phyloP scores from a whole-genome alignment of 768 basidiomycete genomes.

The Tylopilus felleus region DNA sequence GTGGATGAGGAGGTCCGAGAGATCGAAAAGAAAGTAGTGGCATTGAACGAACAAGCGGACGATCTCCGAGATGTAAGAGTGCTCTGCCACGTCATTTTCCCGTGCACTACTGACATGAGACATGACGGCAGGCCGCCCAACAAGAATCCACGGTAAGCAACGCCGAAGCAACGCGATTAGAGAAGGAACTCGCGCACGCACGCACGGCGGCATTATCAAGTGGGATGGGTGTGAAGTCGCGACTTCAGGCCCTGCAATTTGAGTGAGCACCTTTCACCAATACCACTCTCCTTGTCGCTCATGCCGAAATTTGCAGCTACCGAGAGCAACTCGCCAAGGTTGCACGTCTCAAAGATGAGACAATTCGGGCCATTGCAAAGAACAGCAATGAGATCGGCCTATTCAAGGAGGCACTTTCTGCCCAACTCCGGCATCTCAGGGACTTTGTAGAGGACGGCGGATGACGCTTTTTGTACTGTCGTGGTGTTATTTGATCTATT shows the following conservation, averaged over 20 bases:
- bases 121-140: conserved; percentile 59
- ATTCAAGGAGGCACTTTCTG: conserved; percentile 77
- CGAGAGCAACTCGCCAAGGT: conserved; percentile 78
- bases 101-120: conserved; percentile 3
- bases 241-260: conserved; percentile 73
- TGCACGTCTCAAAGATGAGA: conserved; percentile 71
- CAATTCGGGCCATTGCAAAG: conserved; percentile 76
- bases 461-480: conserved; percentile 8
- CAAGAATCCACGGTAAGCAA: conserved; percentile 67
- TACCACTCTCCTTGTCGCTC: background rate
- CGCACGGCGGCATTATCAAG: conserved; percentile 72
- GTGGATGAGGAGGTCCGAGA: conserved; percentile 74
- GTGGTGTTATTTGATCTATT: background rate
- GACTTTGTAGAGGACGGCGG: conserved; percentile 60
- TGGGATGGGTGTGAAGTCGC: conserved; percentile 79
- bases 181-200: conserved; percentile 71
- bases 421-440: conserved; percentile 62
- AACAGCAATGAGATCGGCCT: conserved; percentile 79
- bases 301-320: conserved; percentile 45
- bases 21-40: conserved; percentile 68
- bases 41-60: conserved; percentile 71
- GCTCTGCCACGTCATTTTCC: background rate
- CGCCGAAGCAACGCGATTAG: conserved; percentile 62
- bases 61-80: conserved; percentile 76
- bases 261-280: conserved; percentile 44